A percentile compares a stretch with the other conserved stretches of the same genome.
These are phyloP conservation scores for Metschnikowia rubicola DNA, from an alignment of 805 yeast genomes.

Conservation along the genomic window DNA sequence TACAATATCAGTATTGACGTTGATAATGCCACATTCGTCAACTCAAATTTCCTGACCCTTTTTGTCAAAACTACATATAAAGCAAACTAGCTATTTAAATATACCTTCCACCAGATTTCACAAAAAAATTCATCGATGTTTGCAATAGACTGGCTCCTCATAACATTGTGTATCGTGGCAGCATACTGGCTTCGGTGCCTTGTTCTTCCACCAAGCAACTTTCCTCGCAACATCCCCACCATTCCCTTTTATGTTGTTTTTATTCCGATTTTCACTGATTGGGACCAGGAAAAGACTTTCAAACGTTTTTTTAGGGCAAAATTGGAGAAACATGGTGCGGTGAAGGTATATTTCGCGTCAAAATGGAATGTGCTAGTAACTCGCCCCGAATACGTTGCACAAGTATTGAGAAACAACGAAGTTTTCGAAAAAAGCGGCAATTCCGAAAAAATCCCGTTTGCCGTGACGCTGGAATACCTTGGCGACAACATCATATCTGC, in stretches of 20 bases:
- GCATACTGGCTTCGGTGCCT: slow-evolving; percentile 12
- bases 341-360: slow-evolving; percentile 56
- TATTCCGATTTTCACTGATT: slow-evolving; percentile 41
- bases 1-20: too few relatives aligned
- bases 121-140: background rate
- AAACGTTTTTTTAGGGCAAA: slow-evolving; percentile 40
- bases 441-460: slow-evolving; percentile 53
- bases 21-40: too few relatives aligned
- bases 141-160: slow-evolving; percentile 1
- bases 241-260: slow-evolving; percentile 57
- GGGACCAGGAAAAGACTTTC: slow-evolving; percentile 50
- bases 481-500: slow-evolving; percentile 63
- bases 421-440: slow-evolving; percentile 58
- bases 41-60: too few relatives aligned
- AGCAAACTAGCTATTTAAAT: too few relatives aligned
- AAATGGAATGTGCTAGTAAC: slow-evolving; percentile 58
- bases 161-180: background rate
- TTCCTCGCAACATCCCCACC: slow-evolving; percentile 54
- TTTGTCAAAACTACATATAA: too few relatives aligned
- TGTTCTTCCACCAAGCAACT: slow-evolving; percentile 46
- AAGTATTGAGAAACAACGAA: slow-evolving; percentile 47
- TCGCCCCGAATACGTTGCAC: slow-evolving; percentile 43
- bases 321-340: slow-evolving; percentile 53
- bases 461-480: slow-evolving; percentile 52
- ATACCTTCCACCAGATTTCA: too few relatives aligned